Conservation (phyloP, 2,329 filamentous ascomycete genomes). For the Thermothelomyces thermophilus region DNA sequence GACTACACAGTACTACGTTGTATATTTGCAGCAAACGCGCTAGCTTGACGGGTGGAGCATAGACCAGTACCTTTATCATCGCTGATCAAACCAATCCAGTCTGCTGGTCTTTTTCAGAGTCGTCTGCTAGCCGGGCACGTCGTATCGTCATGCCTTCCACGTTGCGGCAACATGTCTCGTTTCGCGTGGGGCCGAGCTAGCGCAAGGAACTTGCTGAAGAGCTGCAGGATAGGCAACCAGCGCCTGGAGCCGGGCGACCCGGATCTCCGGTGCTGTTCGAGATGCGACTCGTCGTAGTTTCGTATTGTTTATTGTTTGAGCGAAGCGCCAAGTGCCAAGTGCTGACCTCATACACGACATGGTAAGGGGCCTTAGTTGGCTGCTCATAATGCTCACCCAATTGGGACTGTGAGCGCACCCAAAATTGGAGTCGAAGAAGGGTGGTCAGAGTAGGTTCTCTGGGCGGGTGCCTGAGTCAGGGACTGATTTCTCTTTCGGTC, state of each 20-base stretch:
- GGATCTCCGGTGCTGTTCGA: too few species aligned
- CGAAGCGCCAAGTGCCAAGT: neutral
- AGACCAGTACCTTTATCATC: neutral
- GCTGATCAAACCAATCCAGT: neutral
- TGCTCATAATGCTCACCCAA: neutral
- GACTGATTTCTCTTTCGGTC: neutral
- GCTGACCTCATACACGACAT: conserved; percentile 1
- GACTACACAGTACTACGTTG: neutral
- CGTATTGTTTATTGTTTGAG: neutral
- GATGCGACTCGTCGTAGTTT: neutral
- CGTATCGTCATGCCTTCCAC: neutral
- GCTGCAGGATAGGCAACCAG: neutral
- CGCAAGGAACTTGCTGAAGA: neutral
- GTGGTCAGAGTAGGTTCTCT: conserved; percentile 12
- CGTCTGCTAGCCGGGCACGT: neutral
- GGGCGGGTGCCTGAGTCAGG: too few species aligned
- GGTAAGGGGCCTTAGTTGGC: neutral
- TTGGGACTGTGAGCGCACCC: too few species aligned
- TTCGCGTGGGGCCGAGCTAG: neutral
- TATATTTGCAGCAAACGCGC: too few species aligned
- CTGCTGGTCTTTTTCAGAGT: neutral
- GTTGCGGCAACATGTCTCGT: neutral
- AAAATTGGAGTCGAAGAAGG: neutral
- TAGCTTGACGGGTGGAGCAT: too few species aligned
- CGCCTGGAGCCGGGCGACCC: conserved; percentile 1